Evolutionary conservation across 2,329 filamentous ascomycete genomes (phyloP).

Genomic region (Teratosphaeria nubilosa): DNA sequence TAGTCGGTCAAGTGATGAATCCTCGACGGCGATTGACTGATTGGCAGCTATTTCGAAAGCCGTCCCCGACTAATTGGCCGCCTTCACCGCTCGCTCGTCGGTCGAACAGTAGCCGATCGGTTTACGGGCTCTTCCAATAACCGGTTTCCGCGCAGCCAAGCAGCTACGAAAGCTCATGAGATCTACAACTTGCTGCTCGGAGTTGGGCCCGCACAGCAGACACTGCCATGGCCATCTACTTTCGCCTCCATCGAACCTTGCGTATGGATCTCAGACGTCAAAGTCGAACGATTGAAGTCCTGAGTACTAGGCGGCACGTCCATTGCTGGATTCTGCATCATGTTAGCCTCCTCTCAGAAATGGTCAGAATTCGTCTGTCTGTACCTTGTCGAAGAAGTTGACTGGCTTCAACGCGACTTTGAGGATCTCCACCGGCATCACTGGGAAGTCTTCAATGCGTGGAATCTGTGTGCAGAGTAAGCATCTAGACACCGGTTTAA

Average conservation of each 20-base stretch:
- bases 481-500: background rate
- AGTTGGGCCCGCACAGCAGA: slow-evolving; percentile 26
- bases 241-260: slow-evolving; percentile 25
- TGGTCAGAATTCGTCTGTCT: background rate
- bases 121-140: background rate
- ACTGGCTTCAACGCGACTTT: slow-evolving; percentile 49
- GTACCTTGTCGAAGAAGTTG: slow-evolving; percentile 44
- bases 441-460: slow-evolving; percentile 47
- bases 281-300: slow-evolving; percentile 34
- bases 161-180: background rate
- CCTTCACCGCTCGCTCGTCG: background rate
- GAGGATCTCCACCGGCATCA: slow-evolving; percentile 50
- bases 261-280: slow-evolving; percentile 22
- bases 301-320: slow-evolving; percentile 46
- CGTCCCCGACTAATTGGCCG: background rate
- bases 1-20: background rate
- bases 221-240: slow-evolving; percentile 23
- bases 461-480: slow-evolving; percentile 27
- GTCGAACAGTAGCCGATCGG: background rate
- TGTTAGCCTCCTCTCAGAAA: background rate
- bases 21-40: background rate
- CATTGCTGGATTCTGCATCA: slow-evolving; percentile 41
- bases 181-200: slow-evolving; percentile 8
- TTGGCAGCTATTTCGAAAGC: background rate
- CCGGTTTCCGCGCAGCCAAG: background rate